Conservation (phyloP, 345 rosid species). For the Geranium brycei region DNA sequence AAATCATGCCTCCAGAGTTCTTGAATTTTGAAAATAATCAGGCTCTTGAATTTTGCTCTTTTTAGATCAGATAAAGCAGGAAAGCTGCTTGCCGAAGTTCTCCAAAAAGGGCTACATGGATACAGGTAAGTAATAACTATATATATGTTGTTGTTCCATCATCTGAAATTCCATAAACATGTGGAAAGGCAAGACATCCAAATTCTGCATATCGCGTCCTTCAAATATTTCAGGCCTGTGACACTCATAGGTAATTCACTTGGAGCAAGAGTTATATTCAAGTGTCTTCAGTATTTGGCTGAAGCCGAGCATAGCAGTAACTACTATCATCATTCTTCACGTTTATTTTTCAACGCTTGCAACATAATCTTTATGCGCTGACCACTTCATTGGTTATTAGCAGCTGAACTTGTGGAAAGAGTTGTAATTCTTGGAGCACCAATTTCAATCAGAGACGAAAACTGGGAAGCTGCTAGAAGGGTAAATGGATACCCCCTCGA, state of each 20-base stretch:
- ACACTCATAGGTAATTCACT: conserved; percentile 85
- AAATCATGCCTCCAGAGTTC: too few relatives aligned
- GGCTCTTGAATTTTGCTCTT: conserved; percentile 11
- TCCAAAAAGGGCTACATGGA: conserved; percentile 81
- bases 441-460: conserved; percentile 61
- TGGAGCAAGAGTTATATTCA: conserved; percentile 85
- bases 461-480: conserved; percentile 82
- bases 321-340: background rate
- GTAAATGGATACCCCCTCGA: conserved; percentile 18
- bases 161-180: background rate
- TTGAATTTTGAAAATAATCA: background rate
- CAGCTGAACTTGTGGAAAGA: conserved; percentile 89
- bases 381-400: conserved; percentile 8
- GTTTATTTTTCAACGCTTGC: background rate
- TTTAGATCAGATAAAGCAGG: conserved; percentile 88
- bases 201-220: conserved; percentile 3
- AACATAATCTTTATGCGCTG: conserved; percentile 10
- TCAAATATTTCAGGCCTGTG: conserved; percentile 54
- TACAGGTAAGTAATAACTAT: conserved; percentile 44
- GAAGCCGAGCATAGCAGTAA: conserved; percentile 68
- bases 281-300: conserved; percentile 73
- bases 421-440: conserved; percentile 95
- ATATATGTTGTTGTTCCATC: background rate
- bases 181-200: background rate
- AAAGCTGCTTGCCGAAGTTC: conserved; percentile 73